Percentiles rank a stretch among this genome's conserved stretches.
Conservation (phyloP, 306 rosid genomes). For the Pterocarpus santalinus region DNA sequence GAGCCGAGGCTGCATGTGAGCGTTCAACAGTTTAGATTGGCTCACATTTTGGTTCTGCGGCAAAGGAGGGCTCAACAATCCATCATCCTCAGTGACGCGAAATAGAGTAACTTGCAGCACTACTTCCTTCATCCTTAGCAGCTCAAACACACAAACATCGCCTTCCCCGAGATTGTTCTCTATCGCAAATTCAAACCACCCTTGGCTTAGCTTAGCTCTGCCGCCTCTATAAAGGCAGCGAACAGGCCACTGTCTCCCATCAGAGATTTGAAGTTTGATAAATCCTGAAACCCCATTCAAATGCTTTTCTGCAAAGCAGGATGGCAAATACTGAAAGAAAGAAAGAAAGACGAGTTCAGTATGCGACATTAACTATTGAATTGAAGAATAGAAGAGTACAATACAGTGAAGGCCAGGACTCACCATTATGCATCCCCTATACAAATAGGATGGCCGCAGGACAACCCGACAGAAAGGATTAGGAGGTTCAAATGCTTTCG, state of each 20-base stretch:
- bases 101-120: conserved; percentile 83
- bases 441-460: conserved; percentile 93
- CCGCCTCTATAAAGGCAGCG: conserved; percentile 94
- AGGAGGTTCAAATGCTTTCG: conserved; percentile 85
- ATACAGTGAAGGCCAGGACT: conserved; percentile 46
- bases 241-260: conserved; percentile 90
- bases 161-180: conserved; percentile 96
- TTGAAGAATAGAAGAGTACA: conserved; percentile 3
- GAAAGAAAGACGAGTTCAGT: background rate
- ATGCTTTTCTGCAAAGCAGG: conserved; percentile 97
- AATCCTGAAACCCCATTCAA: conserved; percentile 90
- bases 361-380: conserved; percentile 6
- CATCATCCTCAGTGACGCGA: conserved; percentile 67
- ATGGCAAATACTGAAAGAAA: conserved; percentile 89
- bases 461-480: conserved; percentile 98
- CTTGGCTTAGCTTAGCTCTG: conserved; percentile 93
- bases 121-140: conserved; percentile 72
- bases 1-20: conserved; percentile 60
- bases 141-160: conserved; percentile 95
- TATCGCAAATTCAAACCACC: conserved; percentile 88
- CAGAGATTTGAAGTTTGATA: conserved; percentile 81
- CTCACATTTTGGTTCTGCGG: conserved; percentile 51
- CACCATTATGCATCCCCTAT: conserved; percentile 99
- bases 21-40: conserved; percentile 54
- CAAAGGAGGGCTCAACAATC: conserved; percentile 53